Evolutionary conservation across 2,329 filamentous ascomycete species (phyloP).

Genomic region (Hymenoscyphus scutula): DNA sequence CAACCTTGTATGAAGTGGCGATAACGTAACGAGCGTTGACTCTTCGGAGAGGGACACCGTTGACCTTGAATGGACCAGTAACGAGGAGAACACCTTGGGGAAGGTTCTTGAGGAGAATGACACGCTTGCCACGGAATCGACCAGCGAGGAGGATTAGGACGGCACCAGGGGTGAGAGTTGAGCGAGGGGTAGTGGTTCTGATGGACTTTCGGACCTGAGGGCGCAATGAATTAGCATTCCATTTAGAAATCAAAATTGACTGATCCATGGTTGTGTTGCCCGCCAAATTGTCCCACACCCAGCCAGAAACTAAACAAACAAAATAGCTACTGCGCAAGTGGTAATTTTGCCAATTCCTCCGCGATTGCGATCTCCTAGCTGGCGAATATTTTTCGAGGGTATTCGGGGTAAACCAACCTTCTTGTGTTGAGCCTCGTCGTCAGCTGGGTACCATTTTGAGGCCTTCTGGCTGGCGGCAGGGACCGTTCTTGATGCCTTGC

Average conservation of each 20-base stretch:
- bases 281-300: background rate
- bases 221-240: conserved; percentile 27
- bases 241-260: conserved; percentile 1
- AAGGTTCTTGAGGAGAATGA: conserved; percentile 97
- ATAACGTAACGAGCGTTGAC: conserved; percentile 94
- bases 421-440: conserved; percentile 84
- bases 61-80: conserved; percentile 99
- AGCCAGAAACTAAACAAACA: background rate
- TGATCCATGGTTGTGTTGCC: conserved; percentile 1
- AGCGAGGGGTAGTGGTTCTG: conserved; percentile 81
- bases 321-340: background rate
- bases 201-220: conserved; percentile 87
- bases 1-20: conserved; percentile 81
- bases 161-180: conserved; percentile 88
- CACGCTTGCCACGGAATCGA: conserved; percentile 99
- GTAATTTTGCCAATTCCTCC: conserved; percentile 8
- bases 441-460: conserved; percentile 97
- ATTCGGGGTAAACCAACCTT: conserved; percentile 66
- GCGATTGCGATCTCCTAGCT: conserved; percentile 9
- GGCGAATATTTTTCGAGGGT: conserved; percentile 11
- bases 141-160: conserved; percentile 98
- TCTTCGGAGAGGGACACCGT: conserved; percentile 94
- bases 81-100: conserved; percentile 97
- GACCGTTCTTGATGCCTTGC: conserved; percentile 91
- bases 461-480: conserved; percentile 87